A percentile compares a stretch with the other conserved stretches of the same genome.
Evolutionary conservation across 768 basidiomycete species (phyloP).

Genomic region (Phaeotremella fagi): DNA sequence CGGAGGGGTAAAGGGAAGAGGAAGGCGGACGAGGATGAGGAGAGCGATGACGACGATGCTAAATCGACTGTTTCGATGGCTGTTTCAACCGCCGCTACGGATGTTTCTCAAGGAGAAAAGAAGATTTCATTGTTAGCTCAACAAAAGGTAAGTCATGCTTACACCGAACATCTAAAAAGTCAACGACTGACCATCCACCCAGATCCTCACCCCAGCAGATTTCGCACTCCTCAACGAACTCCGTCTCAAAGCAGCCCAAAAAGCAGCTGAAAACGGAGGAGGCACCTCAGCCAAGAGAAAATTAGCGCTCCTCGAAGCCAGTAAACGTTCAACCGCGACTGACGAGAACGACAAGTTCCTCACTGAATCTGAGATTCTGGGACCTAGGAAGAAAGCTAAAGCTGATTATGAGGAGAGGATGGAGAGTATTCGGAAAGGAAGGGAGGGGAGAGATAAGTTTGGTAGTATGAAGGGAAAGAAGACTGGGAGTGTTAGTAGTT

Average conservation of each 20-base stretch:
- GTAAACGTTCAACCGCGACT: conserved; percentile 55
- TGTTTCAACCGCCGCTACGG: conserved; percentile 33
- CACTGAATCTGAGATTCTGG: conserved; percentile 85
- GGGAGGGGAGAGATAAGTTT: conserved; percentile 92
- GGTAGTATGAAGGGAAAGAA: conserved; percentile 88
- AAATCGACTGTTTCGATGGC: conserved; percentile 45
- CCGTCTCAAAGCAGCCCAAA: conserved; percentile 68
- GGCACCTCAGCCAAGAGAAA: conserved; percentile 79
- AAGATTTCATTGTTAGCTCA: conserved; percentile 46
- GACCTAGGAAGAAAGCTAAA: conserved; percentile 88
- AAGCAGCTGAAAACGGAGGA: conserved; percentile 64
- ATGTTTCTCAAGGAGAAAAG: conserved; percentile 37
- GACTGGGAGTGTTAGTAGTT: conserved; percentile 73
- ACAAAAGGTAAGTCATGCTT: conserved; percentile 36
- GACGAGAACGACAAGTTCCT: conserved; percentile 62
- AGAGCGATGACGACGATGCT: conserved; percentile 39
- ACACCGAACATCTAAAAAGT: not conserved
- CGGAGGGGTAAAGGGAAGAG: conserved; percentile 21
- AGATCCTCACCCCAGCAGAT: conserved; percentile 97
- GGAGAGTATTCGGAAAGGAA: conserved; percentile 82
- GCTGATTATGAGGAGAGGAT: conserved; percentile 89
- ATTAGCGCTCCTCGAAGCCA: conserved; percentile 70
- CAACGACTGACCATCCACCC: conserved; percentile 9
- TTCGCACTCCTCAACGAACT: conserved; percentile 88
- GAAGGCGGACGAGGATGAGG: conserved; percentile 35